Evolutionary conservation across 2,329 filamentous ascomycete genomes (phyloP).

Genomic region (Aschersonia sp.): DNA sequence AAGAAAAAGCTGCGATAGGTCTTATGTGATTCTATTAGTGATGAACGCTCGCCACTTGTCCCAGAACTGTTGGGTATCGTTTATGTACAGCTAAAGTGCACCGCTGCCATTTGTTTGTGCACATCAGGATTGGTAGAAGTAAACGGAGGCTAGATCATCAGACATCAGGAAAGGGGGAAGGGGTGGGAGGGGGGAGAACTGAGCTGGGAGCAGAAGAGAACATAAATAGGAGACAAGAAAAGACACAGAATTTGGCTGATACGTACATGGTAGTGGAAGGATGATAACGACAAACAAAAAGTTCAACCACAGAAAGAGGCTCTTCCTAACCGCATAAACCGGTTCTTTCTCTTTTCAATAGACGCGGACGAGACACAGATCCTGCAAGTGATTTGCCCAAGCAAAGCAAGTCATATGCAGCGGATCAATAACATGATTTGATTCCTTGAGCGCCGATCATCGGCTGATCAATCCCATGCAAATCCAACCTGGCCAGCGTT

Average conservation of each 20-base stretch:
- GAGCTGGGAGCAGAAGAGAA: constrained; percentile 7
- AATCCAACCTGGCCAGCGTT: constrained; percentile 1
- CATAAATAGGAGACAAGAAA: constrained; percentile 17
- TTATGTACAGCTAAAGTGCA: background rate
- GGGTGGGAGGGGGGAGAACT: too few species aligned
- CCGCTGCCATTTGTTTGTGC: background rate
- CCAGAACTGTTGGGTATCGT: background rate
- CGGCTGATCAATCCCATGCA: constrained; percentile 1
- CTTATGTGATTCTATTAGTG: constrained; percentile 2
- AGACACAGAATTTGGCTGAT: constrained; percentile 28
- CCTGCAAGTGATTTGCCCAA: constrained; percentile 3
- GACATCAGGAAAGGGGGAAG: too few species aligned
- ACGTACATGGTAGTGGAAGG: constrained; percentile 31
- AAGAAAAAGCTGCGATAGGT: background rate
- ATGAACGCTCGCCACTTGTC: background rate
- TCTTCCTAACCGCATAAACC: constrained; percentile 2
- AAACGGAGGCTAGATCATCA: background rate
- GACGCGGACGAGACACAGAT: constrained; percentile 2
- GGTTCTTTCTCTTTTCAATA: constrained; percentile 3
- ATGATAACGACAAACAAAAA: constrained; percentile 3
- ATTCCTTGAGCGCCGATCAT: constrained; percentile 1
- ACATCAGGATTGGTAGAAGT: background rate
- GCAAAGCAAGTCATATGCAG: constrained; percentile 2
- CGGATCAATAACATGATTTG: background rate
- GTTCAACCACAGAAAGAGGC: constrained; percentile 2